Evolutionary conservation across 1,139 yeast species (phyloP).

Genomic region (Protomyces pachydermus): DNA sequence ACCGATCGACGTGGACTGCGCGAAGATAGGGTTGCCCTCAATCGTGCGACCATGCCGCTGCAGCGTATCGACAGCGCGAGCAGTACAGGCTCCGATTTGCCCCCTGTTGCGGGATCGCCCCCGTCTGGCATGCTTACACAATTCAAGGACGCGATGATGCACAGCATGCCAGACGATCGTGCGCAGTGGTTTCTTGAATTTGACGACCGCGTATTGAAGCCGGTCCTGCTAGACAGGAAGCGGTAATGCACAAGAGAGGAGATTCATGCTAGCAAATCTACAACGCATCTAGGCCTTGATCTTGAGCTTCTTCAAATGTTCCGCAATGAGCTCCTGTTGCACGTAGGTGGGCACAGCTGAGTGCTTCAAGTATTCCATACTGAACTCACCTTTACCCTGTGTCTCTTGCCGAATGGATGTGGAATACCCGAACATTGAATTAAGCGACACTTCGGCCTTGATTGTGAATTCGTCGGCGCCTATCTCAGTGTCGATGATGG

Average conservation of each 20-base stretch:
- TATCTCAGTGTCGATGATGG: constrained; percentile 88
- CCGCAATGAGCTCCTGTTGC: constrained; percentile 85
- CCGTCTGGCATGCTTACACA: constrained; percentile 6
- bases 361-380: constrained; percentile 88
- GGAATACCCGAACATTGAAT: constrained; percentile 94
- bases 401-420: constrained; percentile 93
- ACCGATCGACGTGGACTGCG: constrained; percentile 1
- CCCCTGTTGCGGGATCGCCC: constrained; percentile 29
- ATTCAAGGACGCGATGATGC: constrained; percentile 31
- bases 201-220: constrained; percentile 93
- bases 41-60: constrained; percentile 1
- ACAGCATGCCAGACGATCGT: constrained; percentile 26
- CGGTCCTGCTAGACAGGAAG: constrained; percentile 69
- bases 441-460: constrained; percentile 85
- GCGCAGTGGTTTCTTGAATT: constrained; percentile 75
- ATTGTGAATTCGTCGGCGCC: constrained; percentile 92
- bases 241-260: not conserved
- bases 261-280: not conserved
- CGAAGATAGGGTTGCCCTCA: constrained; percentile 14
- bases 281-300: not conserved
- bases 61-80: constrained; percentile 24
- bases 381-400: constrained; percentile 97
- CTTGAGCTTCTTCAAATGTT: constrained; percentile 56
- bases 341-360: constrained; percentile 86
- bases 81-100: constrained; percentile 28